Evolutionary conservation across 495 filamentous ascomycete species (phyloP).

Genomic region (Aeminium ludgeri): DNA sequence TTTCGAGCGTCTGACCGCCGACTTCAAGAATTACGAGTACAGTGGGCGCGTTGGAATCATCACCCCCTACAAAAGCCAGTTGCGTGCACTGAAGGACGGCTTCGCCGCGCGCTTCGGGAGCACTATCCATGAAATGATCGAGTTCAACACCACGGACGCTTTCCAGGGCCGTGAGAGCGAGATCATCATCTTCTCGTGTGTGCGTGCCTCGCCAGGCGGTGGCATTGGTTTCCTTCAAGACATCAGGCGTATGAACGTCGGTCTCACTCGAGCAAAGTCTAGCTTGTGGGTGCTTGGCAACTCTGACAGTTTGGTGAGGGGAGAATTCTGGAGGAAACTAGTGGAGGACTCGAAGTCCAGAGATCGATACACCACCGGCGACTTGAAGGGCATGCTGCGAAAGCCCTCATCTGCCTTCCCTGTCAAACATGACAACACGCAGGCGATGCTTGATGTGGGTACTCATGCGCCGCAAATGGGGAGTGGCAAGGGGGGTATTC

Average conservation of each 20-base stretch:
- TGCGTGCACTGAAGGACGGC: conserved; percentile 55
- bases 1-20: conserved; percentile 56
- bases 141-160: conserved; percentile 97
- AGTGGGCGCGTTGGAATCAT: conserved; percentile 85
- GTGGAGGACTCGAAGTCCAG: conserved; percentile 63
- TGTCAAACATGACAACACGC: background rate
- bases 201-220: conserved; percentile 68
- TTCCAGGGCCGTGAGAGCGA: conserved; percentile 95
- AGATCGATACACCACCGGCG: conserved; percentile 57
- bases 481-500: too few species aligned
- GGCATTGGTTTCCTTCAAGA: conserved; percentile 97
- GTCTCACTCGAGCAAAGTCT: conserved; percentile 85
- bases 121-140: conserved; percentile 55
- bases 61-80: conserved; percentile 87
- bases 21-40: conserved; percentile 52
- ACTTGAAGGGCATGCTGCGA: conserved; percentile 37
- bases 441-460: background rate
- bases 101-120: conserved; percentile 60
- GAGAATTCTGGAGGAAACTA: conserved; percentile 74
- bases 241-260: conserved; percentile 98
- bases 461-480: conserved; percentile 2
- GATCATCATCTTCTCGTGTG: conserved; percentile 97
- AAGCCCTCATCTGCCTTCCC: conserved; percentile 26
- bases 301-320: conserved; percentile 64
- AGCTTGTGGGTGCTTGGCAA: conserved; percentile 93